Evolutionary conservation across 2,329 filamentous ascomycete species (phyloP).

Genomic region (Akanthomyces uredinophilus): DNA sequence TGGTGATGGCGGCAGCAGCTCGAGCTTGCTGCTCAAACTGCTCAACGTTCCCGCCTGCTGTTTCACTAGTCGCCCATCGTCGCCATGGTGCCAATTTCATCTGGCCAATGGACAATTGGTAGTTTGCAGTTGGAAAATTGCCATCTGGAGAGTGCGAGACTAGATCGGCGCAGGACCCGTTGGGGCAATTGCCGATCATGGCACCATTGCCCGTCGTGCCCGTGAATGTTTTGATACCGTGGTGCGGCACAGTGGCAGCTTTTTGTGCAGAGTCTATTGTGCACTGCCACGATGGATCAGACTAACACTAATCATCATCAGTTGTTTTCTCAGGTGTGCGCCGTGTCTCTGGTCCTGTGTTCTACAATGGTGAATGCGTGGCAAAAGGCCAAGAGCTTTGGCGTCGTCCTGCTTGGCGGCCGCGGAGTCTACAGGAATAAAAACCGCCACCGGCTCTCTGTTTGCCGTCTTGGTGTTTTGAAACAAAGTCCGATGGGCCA

Average conservation of each 20-base stretch:
- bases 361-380: neutral
- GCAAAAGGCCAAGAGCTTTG: conserved; percentile 2
- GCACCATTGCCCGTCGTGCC: neutral
- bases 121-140: neutral
- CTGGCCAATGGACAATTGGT: neutral
- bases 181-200: neutral
- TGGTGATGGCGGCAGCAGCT: neutral
- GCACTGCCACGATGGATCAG: neutral
- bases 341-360: too few relatives aligned
- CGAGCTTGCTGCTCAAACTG: too few relatives aligned
- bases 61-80: neutral
- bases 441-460: neutral
- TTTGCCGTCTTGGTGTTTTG: neutral
- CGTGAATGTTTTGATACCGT: neutral
- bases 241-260: neutral
- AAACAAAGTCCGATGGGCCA: neutral
- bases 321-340: neutral
- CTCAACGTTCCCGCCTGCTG: neutral
- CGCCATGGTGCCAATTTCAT: neutral
- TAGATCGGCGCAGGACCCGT: neutral
- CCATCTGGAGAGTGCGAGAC: neutral
- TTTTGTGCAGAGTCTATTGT: neutral
- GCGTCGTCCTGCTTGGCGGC: neutral
- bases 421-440: neutral
- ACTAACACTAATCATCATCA: neutral